These are phyloP conservation scores for Closterium sp. DNA, from an alignment of 139 green algal species.

Conservation along the genomic window DNA sequence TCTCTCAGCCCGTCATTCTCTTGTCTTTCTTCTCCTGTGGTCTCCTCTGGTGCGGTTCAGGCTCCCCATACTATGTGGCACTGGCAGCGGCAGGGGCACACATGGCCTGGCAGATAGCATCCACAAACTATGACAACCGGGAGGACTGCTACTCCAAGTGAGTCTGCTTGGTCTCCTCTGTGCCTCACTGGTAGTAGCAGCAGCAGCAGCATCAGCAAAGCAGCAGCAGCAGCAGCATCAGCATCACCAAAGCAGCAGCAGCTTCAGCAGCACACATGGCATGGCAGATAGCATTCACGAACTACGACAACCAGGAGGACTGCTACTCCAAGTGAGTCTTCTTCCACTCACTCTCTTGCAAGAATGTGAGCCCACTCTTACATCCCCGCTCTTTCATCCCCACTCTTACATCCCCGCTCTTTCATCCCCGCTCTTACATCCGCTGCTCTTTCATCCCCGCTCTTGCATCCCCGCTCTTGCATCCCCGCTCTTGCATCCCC, in stretches of 20 bases:
- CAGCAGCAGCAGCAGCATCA: no score
- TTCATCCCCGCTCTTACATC: no score
- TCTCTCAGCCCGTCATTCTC: not conserved
- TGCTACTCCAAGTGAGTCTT: conserved; percentile 58
- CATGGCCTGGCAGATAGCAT: conserved; percentile 43
- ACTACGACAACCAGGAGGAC: conserved; percentile 70
- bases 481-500: no score
- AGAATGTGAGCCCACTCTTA: no score
- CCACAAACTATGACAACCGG: conserved; percentile 64
- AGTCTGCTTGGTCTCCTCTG: conserved; percentile 16
- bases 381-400: no score
- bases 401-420: no score
- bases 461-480: no score
- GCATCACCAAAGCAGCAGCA: conserved; percentile 29
- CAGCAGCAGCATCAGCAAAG: no score
- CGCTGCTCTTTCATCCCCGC: no score
- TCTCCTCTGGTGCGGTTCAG: conserved; percentile 9
- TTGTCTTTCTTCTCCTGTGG: not conserved
- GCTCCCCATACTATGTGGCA: conserved; percentile 46
- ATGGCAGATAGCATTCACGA: conserved; percentile 43
- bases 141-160: conserved; percentile 77
- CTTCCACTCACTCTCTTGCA: no score
- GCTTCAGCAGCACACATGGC: conserved; percentile 24
- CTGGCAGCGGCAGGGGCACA: conserved; percentile 21
- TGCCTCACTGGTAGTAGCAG: no score